Base-by-base conservation (phyloP, 108 stramenopile genomes). In the Fragilaria radians region DNA sequence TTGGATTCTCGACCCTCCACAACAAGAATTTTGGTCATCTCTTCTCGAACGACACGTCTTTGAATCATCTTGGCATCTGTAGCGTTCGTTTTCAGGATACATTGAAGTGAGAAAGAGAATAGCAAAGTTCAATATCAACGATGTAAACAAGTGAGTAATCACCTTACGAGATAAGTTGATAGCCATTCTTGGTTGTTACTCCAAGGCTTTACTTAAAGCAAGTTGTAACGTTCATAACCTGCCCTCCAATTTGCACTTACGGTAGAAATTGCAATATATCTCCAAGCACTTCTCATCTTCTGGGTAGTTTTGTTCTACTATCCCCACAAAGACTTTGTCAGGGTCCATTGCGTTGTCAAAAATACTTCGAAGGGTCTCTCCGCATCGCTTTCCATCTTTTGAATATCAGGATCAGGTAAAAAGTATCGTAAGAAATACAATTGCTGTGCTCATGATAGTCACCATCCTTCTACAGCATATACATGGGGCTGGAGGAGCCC, bases 291-390 rank as follows among this genome's bases (percentile, higher is more conserved):
- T 46, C 1, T 67, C 67, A 49, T 72, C 70, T 5, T 54, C 62
- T 7, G 65, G 64, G 32, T 64, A 66, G 5, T 81, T 69, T 65
- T 91, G 90, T 56, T 91, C 90, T 18, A 88, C 77, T 2, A 91
- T 70, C 7, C 67, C 90, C 14, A 91, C 80, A 14, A 84, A 71
- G 33, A 91, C 62, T 23, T 86, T 70, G 52, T 88, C 86, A 1
- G 86, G 90, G 62, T 86, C 62, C 24, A 72, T 58, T 32, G 90
- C 90, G 22, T 78, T 76, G 7, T 76, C 74, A 57, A 94, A 94
- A 5, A 89, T 56, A 46, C 77, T 66, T 34, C 70, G 54, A 11
- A 94, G 52, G 5, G 93, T 91, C 11, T 69, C 68, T 1, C 70
- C 87, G 55, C 88, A 89, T 57, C 88, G 68, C 49, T 81, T 66